Conservation (phyloP, 176 grass and related monocot species). For the Paspalum notatum region DNA sequence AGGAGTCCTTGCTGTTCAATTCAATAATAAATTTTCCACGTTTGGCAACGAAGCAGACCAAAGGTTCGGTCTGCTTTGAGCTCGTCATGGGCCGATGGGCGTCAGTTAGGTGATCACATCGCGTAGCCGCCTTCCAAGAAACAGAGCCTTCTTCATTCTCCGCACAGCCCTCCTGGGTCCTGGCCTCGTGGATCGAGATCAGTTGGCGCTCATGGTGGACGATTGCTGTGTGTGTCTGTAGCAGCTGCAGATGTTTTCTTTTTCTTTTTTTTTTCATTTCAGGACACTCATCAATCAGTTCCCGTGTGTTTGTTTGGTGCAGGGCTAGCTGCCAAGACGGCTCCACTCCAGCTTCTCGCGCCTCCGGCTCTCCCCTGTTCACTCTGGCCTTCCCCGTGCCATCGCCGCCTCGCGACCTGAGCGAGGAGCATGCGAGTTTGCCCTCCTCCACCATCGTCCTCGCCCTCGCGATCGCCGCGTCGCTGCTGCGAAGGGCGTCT, state of each 20-base stretch:
- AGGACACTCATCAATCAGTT: neutral
- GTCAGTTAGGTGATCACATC: neutral
- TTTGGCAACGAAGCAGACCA: neutral
- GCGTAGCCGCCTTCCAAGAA: neutral
- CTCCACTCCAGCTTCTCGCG: constrained; percentile 33
- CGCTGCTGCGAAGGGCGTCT: constrained; percentile 52
- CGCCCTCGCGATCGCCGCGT: constrained; percentile 25
- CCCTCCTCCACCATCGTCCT: constrained; percentile 27
- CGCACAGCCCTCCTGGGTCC: neutral
- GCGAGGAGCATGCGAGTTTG: constrained; percentile 55
- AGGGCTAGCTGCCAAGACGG: constrained; percentile 52
- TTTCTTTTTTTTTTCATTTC: neutral
- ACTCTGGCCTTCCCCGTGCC: constrained; percentile 76
- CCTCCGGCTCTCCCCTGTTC: constrained; percentile 41
- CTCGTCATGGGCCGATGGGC: neutral
- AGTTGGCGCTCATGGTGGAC: neutral
- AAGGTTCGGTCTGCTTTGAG: neutral
- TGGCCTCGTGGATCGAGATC: neutral
- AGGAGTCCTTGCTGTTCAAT: too few relatives aligned
- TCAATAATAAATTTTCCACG: neutral
- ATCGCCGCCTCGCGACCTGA: constrained; percentile 53
- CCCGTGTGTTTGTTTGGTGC: constrained; percentile 49
- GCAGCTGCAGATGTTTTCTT: neutral
- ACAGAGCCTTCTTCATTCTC: neutral
- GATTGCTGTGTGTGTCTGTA: constrained; percentile 16